Percentiles rank a stretch among this genome's conserved stretches.
Evolutionary conservation across 768 basidiomycete species (phyloP).

Genomic region (Sporobolomyces phaffii): DNA sequence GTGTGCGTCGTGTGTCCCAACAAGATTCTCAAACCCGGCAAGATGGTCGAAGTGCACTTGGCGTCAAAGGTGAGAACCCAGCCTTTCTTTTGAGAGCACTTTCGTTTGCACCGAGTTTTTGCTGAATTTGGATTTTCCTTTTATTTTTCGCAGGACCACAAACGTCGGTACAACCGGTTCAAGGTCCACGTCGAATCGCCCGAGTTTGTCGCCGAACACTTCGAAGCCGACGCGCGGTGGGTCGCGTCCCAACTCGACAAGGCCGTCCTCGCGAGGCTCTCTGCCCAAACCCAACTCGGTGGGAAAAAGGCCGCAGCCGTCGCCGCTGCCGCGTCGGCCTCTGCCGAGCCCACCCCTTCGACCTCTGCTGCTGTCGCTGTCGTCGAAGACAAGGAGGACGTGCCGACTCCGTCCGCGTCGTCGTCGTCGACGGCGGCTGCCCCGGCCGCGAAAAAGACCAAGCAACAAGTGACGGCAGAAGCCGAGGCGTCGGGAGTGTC

Average conservation of each 20-base stretch:
- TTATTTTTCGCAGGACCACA: constrained; percentile 26
- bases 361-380: background rate
- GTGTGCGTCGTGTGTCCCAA: constrained; percentile 37
- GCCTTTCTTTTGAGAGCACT: too few species aligned
- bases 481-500: constrained; percentile 7
- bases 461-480: background rate
- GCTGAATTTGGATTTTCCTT: background rate
- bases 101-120: too few species aligned
- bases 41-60: constrained; percentile 36
- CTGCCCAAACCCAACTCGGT: constrained; percentile 25
- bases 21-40: constrained; percentile 35
- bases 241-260: constrained; percentile 32
- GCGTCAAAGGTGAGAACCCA: constrained; percentile 33
- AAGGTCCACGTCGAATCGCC: constrained; percentile 19
- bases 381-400: constrained; percentile 3
- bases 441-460: background rate
- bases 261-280: constrained; percentile 22
- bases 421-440: background rate
- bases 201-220: constrained; percentile 14
- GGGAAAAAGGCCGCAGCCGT: constrained; percentile 25
- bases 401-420: too few species aligned
- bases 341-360: background rate
- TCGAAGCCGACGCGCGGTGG: constrained; percentile 30
- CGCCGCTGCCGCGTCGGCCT: background rate
- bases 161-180: constrained; percentile 31